A percentile compares a stretch with the other conserved stretches of the same genome.
These are phyloP conservation scores for Diplodia intermedia DNA, from an alignment of 2,329 filamentous ascomycete genomes.

Conservation along the genomic window DNA sequence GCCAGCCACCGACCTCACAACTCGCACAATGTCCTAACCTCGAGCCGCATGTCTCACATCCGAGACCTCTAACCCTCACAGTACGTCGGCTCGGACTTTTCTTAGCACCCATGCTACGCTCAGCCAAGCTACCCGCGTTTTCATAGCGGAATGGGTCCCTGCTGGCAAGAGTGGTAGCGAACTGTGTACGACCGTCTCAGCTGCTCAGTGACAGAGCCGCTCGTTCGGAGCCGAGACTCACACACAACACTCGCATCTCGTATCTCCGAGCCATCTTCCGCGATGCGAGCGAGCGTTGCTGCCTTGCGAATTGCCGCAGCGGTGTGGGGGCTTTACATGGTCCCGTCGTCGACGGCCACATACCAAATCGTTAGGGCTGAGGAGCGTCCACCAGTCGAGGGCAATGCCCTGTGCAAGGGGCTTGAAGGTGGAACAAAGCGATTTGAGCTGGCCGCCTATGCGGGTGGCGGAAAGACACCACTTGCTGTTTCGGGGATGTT, in stretches of 20 bases:
- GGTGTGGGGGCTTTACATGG: neutral
- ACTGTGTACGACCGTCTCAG: neutral
- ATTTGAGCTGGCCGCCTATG: neutral
- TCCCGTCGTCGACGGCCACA: neutral
- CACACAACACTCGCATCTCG: neutral
- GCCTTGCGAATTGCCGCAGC: neutral
- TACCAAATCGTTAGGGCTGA: neutral
- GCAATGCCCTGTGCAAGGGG: neutral
- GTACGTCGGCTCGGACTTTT: neutral
- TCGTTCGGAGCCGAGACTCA: neutral
- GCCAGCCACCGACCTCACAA: neutral
- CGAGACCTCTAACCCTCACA: neutral
- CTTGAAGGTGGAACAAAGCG: neutral
- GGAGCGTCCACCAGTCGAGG: neutral
- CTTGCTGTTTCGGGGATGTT: neutral
- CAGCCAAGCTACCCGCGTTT: neutral
- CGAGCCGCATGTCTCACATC: neutral
- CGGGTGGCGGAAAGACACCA: neutral
- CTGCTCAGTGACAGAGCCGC: neutral
- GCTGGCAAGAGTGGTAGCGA: neutral
- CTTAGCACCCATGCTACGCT: neutral
- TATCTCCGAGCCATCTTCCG: neutral
- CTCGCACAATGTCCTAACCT: neutral
- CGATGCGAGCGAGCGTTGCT: neutral
- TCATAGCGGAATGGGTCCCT: neutral